These are phyloP conservation scores for Suhomyces yuchorum DNA, from an alignment of 1,139 yeast species.

Conservation along the genomic window DNA sequence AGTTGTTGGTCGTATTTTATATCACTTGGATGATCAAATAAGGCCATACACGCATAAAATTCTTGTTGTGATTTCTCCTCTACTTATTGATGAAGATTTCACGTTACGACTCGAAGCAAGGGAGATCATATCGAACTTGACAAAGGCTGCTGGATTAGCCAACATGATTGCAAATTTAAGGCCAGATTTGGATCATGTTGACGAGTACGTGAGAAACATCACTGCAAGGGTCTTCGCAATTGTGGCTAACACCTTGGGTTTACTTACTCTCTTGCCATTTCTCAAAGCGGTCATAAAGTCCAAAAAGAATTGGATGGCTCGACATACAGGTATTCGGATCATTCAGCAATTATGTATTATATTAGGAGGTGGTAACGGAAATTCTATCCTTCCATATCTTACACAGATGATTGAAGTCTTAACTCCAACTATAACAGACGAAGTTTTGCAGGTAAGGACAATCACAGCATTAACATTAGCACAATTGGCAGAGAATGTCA, in stretches of 20 bases:
- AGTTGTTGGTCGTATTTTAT: slow-evolving; percentile 67
- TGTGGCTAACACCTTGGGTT: slow-evolving; percentile 79
- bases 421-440: slow-evolving; percentile 66
- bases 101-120: slow-evolving; percentile 75
- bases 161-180: slow-evolving; percentile 75
- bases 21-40: slow-evolving; percentile 62
- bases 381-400: slow-evolving; percentile 67
- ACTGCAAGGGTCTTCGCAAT: slow-evolving; percentile 84
- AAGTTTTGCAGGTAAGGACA: slow-evolving; percentile 64
- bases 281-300: slow-evolving; percentile 80
- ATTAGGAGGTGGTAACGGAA: slow-evolving; percentile 65
- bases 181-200: slow-evolving; percentile 81
- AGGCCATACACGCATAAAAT: slow-evolving; percentile 77
- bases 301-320: slow-evolving; percentile 79
- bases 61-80: slow-evolving; percentile 73
- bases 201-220: slow-evolving; percentile 77
- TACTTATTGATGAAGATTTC: slow-evolving; percentile 77
- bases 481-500: slow-evolving; percentile 79
- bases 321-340: slow-evolving; percentile 82
- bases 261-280: slow-evolving; percentile 73
- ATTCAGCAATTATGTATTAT: slow-evolving; percentile 74
- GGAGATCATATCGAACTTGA: slow-evolving; percentile 71
- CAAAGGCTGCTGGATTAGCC: slow-evolving; percentile 83
- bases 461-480: slow-evolving; percentile 74
- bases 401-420: slow-evolving; percentile 65